Percentiles rank a stretch among this genome's conserved stretches.
These are phyloP conservation scores for Cardiospermum halicacabum DNA, from an alignment of 345 rosid genomes.

Conservation along the genomic window DNA sequence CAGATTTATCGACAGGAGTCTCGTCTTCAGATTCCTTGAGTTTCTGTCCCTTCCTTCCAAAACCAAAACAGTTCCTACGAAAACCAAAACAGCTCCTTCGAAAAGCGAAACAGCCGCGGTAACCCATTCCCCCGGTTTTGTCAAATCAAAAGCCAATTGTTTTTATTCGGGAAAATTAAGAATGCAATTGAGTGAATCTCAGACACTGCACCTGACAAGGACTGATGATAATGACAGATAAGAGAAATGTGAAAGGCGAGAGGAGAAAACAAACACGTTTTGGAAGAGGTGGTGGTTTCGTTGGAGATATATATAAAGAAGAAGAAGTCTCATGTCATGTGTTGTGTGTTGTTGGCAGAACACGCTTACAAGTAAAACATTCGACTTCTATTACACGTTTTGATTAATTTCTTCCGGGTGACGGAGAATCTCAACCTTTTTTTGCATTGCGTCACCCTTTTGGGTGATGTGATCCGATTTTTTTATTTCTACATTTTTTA, in stretches of 20 bases:
- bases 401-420: neutral
- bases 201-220: neutral
- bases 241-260: neutral
- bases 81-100: too few species aligned
- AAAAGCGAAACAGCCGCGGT: slow-evolving; percentile 50
- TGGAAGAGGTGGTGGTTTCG: neutral
- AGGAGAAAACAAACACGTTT: neutral
- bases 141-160: neutral
- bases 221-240: neutral
- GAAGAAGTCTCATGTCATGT: neutral
- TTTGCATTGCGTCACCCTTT: neutral
- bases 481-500: neutral
- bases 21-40: slow-evolving; percentile 6
- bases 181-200: neutral
- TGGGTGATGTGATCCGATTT: neutral
- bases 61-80: too few species aligned
- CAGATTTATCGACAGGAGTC: neutral
- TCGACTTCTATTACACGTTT: neutral
- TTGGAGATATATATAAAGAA: too few species aligned
- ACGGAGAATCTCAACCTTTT: neutral
- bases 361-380: neutral
- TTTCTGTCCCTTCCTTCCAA: slow-evolving; percentile 18
- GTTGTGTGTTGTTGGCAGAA: neutral
- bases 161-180: too few species aligned
- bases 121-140: slow-evolving; percentile 26